Evolutionary conservation across 73 alveolate species (phyloP).

Genomic region (Tetrahymena elliotti): DNA sequence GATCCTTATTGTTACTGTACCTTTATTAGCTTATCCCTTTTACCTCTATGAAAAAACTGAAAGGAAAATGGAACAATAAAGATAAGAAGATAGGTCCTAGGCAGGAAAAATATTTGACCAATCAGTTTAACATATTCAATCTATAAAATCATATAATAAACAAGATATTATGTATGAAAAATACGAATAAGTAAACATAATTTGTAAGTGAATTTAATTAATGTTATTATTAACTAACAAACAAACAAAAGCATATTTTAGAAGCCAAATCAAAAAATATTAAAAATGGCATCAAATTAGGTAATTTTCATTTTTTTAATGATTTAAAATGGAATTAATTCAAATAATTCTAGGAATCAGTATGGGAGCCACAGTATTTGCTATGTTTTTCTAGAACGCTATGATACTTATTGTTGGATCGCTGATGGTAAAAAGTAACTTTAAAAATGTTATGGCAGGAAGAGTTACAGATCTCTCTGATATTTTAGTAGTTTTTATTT

Average conservation of each 20-base stretch:
- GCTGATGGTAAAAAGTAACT: not conserved
- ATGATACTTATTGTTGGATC: not conserved
- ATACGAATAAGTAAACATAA: not conserved
- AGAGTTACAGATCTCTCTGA: not conserved
- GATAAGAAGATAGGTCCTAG: not conserved
- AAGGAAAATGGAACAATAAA: not conserved
- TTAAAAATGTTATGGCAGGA: not conserved
- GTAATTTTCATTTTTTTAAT: not conserved
- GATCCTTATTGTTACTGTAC: not conserved
- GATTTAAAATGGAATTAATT: not conserved
- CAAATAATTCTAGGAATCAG: not conserved
- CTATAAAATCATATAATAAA: not conserved
- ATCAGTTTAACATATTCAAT: not conserved
- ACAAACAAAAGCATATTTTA: not conserved
- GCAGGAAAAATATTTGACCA: not conserved
- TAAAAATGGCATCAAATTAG: not conserved
- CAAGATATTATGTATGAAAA: not conserved
- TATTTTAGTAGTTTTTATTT: not conserved
- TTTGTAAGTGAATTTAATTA: not conserved
- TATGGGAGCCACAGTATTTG: not conserved
- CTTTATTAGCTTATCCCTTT: not conserved
- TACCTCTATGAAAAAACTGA: not conserved
- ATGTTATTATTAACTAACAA: too few relatives aligned
- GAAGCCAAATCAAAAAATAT: not conserved
- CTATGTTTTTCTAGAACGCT: not conserved